Evolutionary conservation across 2,329 filamentous ascomycete genomes (phyloP), one percentile per base, ranked within the genome.

Genomic region (Mariannaea elegans): DNA sequence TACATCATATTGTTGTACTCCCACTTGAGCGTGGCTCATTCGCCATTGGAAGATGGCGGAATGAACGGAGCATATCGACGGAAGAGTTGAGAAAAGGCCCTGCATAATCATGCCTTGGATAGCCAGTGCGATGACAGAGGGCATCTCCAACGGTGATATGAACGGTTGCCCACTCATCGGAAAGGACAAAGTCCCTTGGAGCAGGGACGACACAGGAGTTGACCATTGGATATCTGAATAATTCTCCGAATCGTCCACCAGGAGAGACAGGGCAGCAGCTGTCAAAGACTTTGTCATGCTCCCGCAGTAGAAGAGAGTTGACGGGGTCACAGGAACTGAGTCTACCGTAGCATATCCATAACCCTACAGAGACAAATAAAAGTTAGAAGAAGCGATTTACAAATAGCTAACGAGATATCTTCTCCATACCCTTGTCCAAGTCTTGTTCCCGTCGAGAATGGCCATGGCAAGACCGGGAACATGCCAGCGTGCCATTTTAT

Each of bases 251-350:
- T 81, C 73, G 24, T 80, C 78, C 2, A 85, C 72, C 2, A 85
- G 73, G 2, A 83, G 67, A 1, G 80, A 78, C 5, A 86, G 63
- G 0, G 77, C 76, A 1, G 82, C 82, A 4, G 82, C 79, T 1
- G 81, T 83, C 55, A 83, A 77, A 1, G 82, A 80, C 65, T 86
- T 87, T 32, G 82, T 84, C 16, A 78, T 84, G 62, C 82, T 84
- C 6, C 80, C 84, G 9, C 77, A 76, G 62, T 81, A 82, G 69
- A 84, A 86, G 1, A 86, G 72, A 0, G 82, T 85, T 18, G 77
- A 71, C 1, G 80, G 68, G 0, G 76, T 82, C 8, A 79, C 78
- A 0, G 74, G 71, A 0, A 72, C 75, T 4, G 66, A 68, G 3
- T 74, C 72, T 4, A 77, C 69, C n/a, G 61, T 67, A 3, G 76